These are phyloP conservation scores for Xerocomellus amylosporus DNA, from an alignment of 768 basidiomycete genomes.

Conservation along the genomic window DNA sequence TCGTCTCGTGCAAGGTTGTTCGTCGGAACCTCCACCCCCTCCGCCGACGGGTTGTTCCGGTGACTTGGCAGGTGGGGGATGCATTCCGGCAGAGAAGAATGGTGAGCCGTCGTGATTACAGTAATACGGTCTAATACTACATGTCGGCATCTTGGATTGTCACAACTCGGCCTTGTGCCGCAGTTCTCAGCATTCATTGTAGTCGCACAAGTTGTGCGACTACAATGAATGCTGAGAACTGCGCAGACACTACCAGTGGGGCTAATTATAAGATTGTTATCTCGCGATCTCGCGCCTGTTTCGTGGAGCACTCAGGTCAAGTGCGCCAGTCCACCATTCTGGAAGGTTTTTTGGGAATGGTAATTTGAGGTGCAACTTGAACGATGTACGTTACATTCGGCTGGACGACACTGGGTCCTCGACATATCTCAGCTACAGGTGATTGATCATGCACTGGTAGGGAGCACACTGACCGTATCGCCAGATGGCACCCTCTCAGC, in stretches of 20 bases:
- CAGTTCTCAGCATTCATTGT: no score
- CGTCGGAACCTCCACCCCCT: neutral
- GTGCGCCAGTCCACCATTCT: slow-evolving; percentile 25
- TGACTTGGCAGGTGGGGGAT: slow-evolving; percentile 15
- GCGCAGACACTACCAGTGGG: neutral
- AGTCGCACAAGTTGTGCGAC: no score
- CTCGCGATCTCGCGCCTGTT: slow-evolving; percentile 29
- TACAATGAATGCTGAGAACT: slow-evolving; percentile 4
- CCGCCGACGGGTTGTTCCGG: slow-evolving; percentile 3
- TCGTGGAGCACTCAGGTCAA: slow-evolving; percentile 14
- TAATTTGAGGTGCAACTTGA: slow-evolving; percentile 5
- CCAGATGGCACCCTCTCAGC: slow-evolving; percentile 1
- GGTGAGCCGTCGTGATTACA: slow-evolving; percentile 20
- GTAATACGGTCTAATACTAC: neutral
- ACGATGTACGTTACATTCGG: neutral
- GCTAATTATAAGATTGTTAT: slow-evolving; percentile 27
- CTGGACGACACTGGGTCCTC: neutral
- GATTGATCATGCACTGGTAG: slow-evolving; percentile 26
- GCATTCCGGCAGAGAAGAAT: slow-evolving; percentile 12
- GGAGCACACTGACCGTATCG: slow-evolving; percentile 1
- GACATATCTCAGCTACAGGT: slow-evolving; percentile 10
- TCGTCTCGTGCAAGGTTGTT: slow-evolving; percentile 15
- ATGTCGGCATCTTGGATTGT: slow-evolving; percentile 25
- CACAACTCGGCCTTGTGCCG: slow-evolving; percentile 14
- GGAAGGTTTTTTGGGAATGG: slow-evolving; percentile 2